Conservation (phyloP, 1,284 basidiomycete genomes). For the Tausonia pullulans region DNA sequence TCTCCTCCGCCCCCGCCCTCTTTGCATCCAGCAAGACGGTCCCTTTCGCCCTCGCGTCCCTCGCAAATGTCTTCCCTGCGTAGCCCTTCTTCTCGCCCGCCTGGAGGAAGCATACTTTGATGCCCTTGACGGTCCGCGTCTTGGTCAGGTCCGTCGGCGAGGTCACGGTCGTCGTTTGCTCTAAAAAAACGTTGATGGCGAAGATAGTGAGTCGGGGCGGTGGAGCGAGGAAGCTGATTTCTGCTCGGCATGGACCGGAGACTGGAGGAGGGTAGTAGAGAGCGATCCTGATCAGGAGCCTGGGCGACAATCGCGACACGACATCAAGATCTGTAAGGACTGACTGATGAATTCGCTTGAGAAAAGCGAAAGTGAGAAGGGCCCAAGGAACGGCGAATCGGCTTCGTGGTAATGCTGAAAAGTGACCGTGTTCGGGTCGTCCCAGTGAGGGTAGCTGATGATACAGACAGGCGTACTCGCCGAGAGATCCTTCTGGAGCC, state of each 20-base stretch:
- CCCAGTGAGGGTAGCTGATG: too few relatives aligned
- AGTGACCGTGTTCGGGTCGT: too few relatives aligned
- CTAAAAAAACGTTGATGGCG: neutral
- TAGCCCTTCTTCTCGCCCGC: conserved; percentile 5
- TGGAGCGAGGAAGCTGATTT: neutral
- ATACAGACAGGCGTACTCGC: too few relatives aligned
- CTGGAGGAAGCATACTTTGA: neutral
- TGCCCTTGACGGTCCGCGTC: neutral
- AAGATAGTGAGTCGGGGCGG: neutral
- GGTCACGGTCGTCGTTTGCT: conserved; percentile 1
- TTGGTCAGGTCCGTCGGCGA: neutral
- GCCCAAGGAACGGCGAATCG: too few relatives aligned
- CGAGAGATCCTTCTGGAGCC: too few relatives aligned
- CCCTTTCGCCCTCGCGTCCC: conserved; percentile 1
- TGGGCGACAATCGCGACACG: too few relatives aligned
- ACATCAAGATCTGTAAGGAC: too few relatives aligned
- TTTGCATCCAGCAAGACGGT: neutral
- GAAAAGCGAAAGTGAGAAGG: too few relatives aligned
- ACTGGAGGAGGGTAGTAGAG: neutral
- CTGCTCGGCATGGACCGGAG: neutral
- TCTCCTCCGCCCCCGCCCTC: neutral
- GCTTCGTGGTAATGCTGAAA: too few relatives aligned
- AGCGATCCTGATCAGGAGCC: too few relatives aligned
- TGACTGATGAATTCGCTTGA: too few relatives aligned
- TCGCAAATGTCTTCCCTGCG: neutral